Evolutionary conservation across 2,329 filamentous ascomycete species (phyloP).

Genomic region (Botrytis paeoniae): DNA sequence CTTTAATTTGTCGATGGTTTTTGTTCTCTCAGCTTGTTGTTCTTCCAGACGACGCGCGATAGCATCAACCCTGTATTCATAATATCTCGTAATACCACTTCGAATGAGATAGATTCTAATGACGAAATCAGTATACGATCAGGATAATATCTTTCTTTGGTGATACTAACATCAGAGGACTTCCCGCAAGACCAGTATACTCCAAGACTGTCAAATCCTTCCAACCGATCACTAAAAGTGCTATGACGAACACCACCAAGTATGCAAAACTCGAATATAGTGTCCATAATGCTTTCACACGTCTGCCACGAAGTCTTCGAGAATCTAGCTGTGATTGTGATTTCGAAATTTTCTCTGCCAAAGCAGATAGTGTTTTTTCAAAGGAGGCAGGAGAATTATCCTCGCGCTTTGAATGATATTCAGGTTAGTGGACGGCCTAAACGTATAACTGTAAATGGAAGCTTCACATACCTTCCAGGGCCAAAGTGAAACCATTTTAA

Average conservation of each 20-base stretch:
- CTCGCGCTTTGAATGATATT: constrained; percentile 54
- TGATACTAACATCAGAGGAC: constrained; percentile 68
- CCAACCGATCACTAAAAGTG: constrained; percentile 81
- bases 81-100: constrained; percentile 64
- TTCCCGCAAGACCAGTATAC: constrained; percentile 73
- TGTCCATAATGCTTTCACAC: constrained; percentile 81
- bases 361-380: constrained; percentile 80
- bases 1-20: constrained; percentile 92
- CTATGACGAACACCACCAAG: constrained; percentile 77
- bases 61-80: constrained; percentile 74
- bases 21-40: constrained; percentile 73
- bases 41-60: constrained; percentile 68
- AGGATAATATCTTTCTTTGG: not conserved
- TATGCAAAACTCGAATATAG: constrained; percentile 90
- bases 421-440: constrained; percentile 12
- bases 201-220: constrained; percentile 72
- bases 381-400: constrained; percentile 85
- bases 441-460: constrained; percentile 22
- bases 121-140: constrained; percentile 26
- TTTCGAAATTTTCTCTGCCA: constrained; percentile 78
- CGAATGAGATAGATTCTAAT: constrained; percentile 76
- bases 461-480: constrained; percentile 67
- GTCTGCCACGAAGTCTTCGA: constrained; percentile 68
- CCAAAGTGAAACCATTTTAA: constrained; percentile 77
- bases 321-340: constrained; percentile 71